These are phyloP conservation scores for Alternaria arbusti DNA, from an alignment of 2,329 filamentous ascomycete species.

Conservation along the genomic window DNA sequence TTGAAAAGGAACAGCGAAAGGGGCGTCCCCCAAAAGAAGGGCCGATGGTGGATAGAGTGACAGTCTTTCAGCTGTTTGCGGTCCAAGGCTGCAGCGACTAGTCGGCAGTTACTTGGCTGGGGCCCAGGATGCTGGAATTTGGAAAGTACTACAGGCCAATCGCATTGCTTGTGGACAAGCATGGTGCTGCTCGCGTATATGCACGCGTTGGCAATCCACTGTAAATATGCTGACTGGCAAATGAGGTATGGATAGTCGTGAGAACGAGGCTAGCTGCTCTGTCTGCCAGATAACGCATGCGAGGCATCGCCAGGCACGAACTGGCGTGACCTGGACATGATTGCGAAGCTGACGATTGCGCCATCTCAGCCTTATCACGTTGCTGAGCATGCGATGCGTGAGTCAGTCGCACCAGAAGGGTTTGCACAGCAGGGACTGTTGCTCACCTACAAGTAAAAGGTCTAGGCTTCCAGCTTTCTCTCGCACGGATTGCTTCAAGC, in stretches of 20 bases:
- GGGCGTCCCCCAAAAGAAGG: background rate
- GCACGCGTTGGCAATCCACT: conserved; percentile 1
- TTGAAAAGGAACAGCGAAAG: background rate
- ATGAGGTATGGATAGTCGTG: background rate
- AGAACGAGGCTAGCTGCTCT: background rate
- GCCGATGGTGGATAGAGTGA: conserved; percentile 2
- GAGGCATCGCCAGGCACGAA: background rate
- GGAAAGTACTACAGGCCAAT: background rate
- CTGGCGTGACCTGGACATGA: background rate
- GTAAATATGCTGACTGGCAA: background rate
- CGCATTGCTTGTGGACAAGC: background rate
- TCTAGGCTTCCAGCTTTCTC: background rate
- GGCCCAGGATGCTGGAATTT: background rate
- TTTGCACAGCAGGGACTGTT: background rate
- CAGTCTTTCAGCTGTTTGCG: background rate
- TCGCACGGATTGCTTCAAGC: conserved; percentile 2
- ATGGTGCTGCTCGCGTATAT: background rate
- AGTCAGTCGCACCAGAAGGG: background rate
- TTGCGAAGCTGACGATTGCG: background rate
- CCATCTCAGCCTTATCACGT: background rate
- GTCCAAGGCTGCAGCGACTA: conserved; percentile 2
- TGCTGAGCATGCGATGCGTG: background rate
- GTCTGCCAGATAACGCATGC: background rate
- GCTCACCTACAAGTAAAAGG: background rate
- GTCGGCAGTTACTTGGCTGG: background rate